Base-by-base conservation (phyloP, 768 basidiomycete genomes). In the Boletus bicolor region DNA sequence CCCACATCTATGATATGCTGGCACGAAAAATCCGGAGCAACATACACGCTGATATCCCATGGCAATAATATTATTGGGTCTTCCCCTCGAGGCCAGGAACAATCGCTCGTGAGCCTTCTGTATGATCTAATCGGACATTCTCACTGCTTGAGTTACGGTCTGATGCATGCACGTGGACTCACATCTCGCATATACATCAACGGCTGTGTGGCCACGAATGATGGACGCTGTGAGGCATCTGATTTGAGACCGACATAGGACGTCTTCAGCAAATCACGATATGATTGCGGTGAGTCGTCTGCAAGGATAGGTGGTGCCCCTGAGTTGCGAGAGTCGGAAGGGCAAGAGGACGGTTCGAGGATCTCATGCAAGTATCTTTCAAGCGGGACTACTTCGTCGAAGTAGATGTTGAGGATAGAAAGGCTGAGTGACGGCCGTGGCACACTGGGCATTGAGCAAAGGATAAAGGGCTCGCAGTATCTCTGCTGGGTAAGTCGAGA, bases 11-110 rank as follows among this genome's bases (percentile, higher is more conserved):
- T 44, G 44, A 41, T 19, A 32, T 15, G 12, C 17, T 8, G 10
- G 42, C 4, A 39, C 24, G 14, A 17, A 36, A 12, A 4, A 47
- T 12, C 24, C 0, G 3, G 19, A 39, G 15, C 2, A 51, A 66
- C 79, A 55, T 62, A 85, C 87, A 50, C 79, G 70, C 32, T 80
- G 75, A 67, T 89, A 91, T 3, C 90, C 90, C 12, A 76, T 59
- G 0, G 85, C 85, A 32, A 92, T 79, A 2, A 91, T 75, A 62
- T 90, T 87, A 2, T 75, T 72, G 15, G 76, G 68, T 34, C 73
- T 73, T 37, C 68, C 71, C 26, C 66, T 75, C 45, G 68, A 60
- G 21, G 63, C 60, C 6, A 66, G 67, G 46, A 89, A 79, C 8
- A 89, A 67, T 37, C 72, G 76, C 52, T 77, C 78, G 61, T 87